phyloP scores from a whole-genome alignment of 2,329 filamentous ascomycete genomes.

The Xylariaceae sp. region DNA sequence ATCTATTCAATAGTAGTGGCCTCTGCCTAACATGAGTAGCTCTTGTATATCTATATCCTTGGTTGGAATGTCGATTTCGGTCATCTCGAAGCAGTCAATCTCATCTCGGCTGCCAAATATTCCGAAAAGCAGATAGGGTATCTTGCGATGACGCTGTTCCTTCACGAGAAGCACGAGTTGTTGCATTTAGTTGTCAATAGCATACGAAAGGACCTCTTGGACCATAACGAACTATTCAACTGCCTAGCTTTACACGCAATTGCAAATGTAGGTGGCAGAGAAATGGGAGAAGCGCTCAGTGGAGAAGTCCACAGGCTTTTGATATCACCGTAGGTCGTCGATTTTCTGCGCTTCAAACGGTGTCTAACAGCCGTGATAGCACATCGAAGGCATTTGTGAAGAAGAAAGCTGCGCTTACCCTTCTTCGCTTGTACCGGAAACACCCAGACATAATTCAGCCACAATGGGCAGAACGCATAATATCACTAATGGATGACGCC shows the following conservation, averaged over 20 bases:
- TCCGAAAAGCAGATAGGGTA: constrained; percentile 99
- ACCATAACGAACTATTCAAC: constrained; percentile 97
- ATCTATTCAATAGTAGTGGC: constrained; percentile 5
- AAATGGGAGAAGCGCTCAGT: constrained; percentile 95
- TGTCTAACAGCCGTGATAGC: constrained; percentile 38
- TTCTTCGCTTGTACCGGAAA: constrained; percentile 93
- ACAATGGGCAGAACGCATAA: constrained; percentile 97
- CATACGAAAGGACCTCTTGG: constrained; percentile 92
- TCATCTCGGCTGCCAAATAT: constrained; percentile 96
- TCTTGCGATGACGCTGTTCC: constrained; percentile 92
- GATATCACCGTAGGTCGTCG: constrained; percentile 80
- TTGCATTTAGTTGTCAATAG: constrained; percentile 97
- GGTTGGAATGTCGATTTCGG: constrained; percentile 99
- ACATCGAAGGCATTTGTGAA: constrained; percentile 96
- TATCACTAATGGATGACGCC: constrained; percentile 96
- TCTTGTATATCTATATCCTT: constrained; percentile 98
- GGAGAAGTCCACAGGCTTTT: constrained; percentile 89
- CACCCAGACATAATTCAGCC: constrained; percentile 91
- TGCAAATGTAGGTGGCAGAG: constrained; percentile 93
- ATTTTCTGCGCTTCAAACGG: not conserved
- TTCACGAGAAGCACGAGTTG: constrained; percentile 96
- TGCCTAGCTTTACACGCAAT: constrained; percentile 96
- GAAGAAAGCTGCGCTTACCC: constrained; percentile 95
- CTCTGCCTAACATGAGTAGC: constrained; percentile 48
- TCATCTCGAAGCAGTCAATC: constrained; percentile 95